Evolutionary conservation across 2,329 filamentous ascomycete genomes (phyloP), one percentile per base, ranked within the genome.

Genomic region (Gaeumannomyces tritici): DNA sequence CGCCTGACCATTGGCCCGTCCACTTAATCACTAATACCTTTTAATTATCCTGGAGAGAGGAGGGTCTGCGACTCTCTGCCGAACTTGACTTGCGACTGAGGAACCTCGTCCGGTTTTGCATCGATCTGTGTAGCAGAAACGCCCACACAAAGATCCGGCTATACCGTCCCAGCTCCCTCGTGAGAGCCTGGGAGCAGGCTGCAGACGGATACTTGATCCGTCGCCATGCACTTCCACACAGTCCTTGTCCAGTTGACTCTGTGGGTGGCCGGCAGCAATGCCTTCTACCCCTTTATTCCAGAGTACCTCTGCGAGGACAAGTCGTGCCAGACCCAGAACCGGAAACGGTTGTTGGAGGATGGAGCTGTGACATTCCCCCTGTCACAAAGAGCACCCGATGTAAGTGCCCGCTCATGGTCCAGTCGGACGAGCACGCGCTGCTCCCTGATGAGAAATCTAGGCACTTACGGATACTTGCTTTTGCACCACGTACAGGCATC

Each of bases 271-370:
- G 71, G 74, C 60, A 74, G 74, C 62, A 70, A 76, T 61, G 82
- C 82, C 61, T 81, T 84, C 69, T 80, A 72, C 59, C 78, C 78
- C 5, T 82, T 76, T 69, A 70, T 69, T 27, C 78, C 79, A 62
- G 42, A 51, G 42, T 51, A 51, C 12, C 42, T 51, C 42, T 69
- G 72, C 67, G 63, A 67, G 68, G 64, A 67, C 69, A 68, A 61
- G 67, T 64, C 60, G 64, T 64, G 62, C 63, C 60, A 66, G 65
- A 57, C 33, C 29, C 26, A 68, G 61, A 66, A 62, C 60, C 62
- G 57, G 12, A 59, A 61, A 59, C 60, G 56, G 67, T 31, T 57
- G 55, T 26, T 57, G 62, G 27, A 33, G 54, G 56, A 60, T 62
- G 57, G 55, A 47, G 63, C 71, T 57, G 66, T 79, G 55, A 77